A percentile compares a stretch with the other conserved stretches of the same genome.
Conservation (phyloP, 2,329 filamentous ascomycete species). For the Pseudogymnoascus sp. region DNA sequence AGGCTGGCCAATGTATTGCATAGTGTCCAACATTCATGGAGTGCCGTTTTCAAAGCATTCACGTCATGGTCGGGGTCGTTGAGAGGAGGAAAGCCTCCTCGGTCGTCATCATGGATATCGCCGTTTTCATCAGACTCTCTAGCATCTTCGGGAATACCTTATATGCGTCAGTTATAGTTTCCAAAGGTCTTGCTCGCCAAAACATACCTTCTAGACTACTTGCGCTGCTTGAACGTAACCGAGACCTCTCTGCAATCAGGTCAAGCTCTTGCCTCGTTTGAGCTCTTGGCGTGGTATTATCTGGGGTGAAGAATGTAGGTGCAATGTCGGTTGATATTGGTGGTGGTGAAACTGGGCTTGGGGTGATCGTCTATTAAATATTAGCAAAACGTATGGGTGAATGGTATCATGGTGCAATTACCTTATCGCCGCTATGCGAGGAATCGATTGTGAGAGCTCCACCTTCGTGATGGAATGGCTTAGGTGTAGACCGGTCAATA, state of each 20-base stretch:
- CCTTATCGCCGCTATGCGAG: constrained; percentile 21
- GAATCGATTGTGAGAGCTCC: constrained; percentile 2
- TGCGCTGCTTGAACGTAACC: constrained; percentile 58
- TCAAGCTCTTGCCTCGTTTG: constrained; percentile 74
- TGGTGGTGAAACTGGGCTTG: constrained; percentile 43
- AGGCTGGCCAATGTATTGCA: constrained; percentile 85
- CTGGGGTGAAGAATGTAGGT: constrained; percentile 56
- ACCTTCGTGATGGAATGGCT: constrained; percentile 4
- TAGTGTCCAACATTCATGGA: constrained; percentile 87
- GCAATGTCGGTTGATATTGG: constrained; percentile 72
- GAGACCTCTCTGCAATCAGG: constrained; percentile 43
- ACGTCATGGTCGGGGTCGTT: constrained; percentile 50
- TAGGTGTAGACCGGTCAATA: constrained; percentile 9
- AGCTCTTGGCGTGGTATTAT: constrained; percentile 70
- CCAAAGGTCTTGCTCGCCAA: constrained; percentile 9
- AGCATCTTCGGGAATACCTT: constrained; percentile 32
- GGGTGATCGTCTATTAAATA: constrained; percentile 20
- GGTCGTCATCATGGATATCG: constrained; percentile 31
- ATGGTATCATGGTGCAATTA: constrained; percentile 12
- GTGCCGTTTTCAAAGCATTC: constrained; percentile 62
- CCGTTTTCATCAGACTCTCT: constrained; percentile 47
- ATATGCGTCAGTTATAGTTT: constrained; percentile 21
- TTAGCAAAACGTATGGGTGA: background rate
- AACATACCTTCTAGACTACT: constrained; percentile 69
- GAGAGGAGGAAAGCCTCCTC: constrained; percentile 14